phyloP scores from a whole-genome alignment of 2,329 filamentous ascomycete species.

The Colletotrichum scovillei region DNA sequence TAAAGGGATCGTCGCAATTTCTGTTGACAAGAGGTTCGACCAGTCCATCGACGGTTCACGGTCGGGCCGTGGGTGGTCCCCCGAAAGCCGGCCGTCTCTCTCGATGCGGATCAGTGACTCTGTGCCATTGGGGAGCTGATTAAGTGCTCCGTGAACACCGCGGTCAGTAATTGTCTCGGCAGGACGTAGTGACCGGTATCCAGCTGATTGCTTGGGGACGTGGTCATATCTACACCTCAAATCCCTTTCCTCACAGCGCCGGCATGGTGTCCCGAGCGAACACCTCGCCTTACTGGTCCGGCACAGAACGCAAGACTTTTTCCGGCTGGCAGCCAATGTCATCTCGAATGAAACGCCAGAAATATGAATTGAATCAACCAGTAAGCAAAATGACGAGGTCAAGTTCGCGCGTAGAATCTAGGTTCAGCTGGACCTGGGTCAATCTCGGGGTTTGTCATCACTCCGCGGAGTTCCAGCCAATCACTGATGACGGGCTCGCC shows the following conservation, averaged over 20 bases:
- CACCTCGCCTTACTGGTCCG: constrained; percentile 42
- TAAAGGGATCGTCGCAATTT: neutral
- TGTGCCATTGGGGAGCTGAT: neutral
- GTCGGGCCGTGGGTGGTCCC: neutral
- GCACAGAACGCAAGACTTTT: constrained; percentile 41
- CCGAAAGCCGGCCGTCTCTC: neutral
- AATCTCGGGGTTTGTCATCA: constrained; percentile 1
- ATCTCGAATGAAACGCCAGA: neutral
- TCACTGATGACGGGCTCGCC: neutral
- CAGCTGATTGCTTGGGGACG: neutral
- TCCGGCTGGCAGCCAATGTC: neutral
- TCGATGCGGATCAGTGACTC: too few relatives aligned
- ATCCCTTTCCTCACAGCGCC: constrained; percentile 37
- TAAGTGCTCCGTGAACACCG: too few relatives aligned
- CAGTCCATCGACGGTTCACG: neutral
- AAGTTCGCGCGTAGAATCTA: neutral
- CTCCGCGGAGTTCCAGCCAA: constrained; percentile 1
- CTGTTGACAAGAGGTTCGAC: neutral
- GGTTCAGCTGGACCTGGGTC: neutral
- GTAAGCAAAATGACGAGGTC: too few relatives aligned
- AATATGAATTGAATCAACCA: neutral
- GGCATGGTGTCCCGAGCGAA: constrained; percentile 38
- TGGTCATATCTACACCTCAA: constrained; percentile 38
- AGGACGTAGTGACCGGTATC: neutral
- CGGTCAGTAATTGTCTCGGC: neutral